Evolutionary conservation across 1,139 yeast species (phyloP).

Genomic region (Arxiozyma telluris): DNA sequence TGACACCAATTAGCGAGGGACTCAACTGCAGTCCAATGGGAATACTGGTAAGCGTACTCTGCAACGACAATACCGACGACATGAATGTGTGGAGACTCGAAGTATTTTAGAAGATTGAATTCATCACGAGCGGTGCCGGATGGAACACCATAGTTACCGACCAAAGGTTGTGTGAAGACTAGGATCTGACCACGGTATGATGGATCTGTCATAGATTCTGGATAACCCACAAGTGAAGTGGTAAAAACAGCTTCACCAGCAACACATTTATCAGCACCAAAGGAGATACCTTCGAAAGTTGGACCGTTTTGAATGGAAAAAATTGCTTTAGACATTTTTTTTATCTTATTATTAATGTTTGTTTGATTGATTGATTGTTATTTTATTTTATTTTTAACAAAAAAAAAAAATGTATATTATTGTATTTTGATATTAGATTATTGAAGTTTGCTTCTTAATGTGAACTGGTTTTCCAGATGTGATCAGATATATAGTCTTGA

Average conservation of each 20-base stretch:
- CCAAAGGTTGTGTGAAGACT: conserved; percentile 92
- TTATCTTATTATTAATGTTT: too few species aligned
- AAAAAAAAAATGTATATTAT: too few species aligned
- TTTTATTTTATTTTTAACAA: not conserved
- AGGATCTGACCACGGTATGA: conserved; percentile 92
- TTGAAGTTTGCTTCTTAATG: conserved; percentile 14
- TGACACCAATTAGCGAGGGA: conserved; percentile 92
- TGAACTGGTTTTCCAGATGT: conserved; percentile 43
- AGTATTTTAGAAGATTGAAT: conserved; percentile 73
- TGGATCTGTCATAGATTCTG: conserved; percentile 98
- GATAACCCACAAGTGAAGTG: conserved; percentile 94
- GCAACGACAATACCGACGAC: conserved; percentile 95
- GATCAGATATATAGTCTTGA: conserved; percentile 41
- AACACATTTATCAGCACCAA: conserved; percentile 85
- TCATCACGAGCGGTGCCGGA: conserved; percentile 72
- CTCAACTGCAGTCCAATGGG: conserved; percentile 99
- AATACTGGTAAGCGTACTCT: conserved; percentile 87
- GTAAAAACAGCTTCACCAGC: conserved; percentile 98
- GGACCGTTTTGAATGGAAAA: conserved; percentile 91
- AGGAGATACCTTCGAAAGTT: conserved; percentile 82
- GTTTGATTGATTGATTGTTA: too few species aligned
- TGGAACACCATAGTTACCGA: conserved; percentile 98
- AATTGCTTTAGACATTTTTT: conserved; percentile 43
- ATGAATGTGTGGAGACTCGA: conserved; percentile 86
- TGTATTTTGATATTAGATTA: too few species aligned